phyloP scores from a whole-genome alignment of 345 rosid species.

The Aurinia saxatilis region DNA sequence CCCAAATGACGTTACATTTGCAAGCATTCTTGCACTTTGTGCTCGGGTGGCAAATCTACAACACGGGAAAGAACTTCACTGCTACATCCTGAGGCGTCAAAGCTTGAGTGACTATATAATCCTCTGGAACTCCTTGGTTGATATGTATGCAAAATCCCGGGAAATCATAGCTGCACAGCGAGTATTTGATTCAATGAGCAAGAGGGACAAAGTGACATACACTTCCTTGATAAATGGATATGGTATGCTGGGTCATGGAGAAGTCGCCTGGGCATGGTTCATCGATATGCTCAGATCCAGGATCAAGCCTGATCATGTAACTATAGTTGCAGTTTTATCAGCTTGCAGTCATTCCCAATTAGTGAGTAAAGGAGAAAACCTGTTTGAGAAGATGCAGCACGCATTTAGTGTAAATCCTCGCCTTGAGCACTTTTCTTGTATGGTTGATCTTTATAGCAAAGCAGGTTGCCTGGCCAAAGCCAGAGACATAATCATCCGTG shows the following conservation, averaged over 20 bases:
- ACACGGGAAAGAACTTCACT: constrained; percentile 69
- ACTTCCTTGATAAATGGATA: constrained; percentile 72
- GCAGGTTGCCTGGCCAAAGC: constrained; percentile 59
- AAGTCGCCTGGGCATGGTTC: constrained; percentile 40
- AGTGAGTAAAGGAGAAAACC: constrained; percentile 41
- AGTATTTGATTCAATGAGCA: constrained; percentile 49
- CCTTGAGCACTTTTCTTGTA: constrained; percentile 66
- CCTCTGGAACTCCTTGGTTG: constrained; percentile 64
- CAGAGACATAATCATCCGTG: constrained; percentile 34
- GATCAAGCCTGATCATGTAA: constrained; percentile 63
- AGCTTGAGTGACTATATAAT: constrained; percentile 36
- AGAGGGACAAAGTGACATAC: constrained; percentile 64
- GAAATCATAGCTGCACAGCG: constrained; percentile 41
- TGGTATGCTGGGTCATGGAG: constrained; percentile 57
- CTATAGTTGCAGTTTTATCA: constrained; percentile 75
- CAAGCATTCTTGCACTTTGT: constrained; percentile 62
- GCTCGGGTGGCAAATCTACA: constrained; percentile 61
- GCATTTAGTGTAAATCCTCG: constrained; percentile 42
- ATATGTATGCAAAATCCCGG: constrained; percentile 71
- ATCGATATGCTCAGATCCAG: constrained; percentile 41
- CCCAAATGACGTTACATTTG: constrained; percentile 64
- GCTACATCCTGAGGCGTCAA: constrained; percentile 49
- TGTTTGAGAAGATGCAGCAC: constrained; percentile 43
- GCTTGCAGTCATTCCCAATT: constrained; percentile 81
- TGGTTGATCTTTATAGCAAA: constrained; percentile 71